phyloP scores from a whole-genome alignment of 2,329 filamentous ascomycete species.

The Paecilomyces variotii region DNA sequence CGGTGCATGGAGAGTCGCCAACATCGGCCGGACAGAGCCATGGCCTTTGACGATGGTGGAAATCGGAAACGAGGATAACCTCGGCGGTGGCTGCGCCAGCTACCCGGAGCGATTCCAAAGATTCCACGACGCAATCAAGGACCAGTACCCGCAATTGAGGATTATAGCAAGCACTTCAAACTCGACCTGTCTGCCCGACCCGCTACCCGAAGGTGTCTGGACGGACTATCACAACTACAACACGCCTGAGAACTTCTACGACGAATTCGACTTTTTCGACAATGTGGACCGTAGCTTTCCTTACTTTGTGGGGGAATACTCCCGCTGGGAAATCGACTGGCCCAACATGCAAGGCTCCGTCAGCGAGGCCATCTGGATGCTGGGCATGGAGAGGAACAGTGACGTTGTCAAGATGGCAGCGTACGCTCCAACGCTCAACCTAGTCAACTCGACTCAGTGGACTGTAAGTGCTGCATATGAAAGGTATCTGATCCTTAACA shows the following conservation, averaged over 20 bases:
- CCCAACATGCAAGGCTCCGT: conserved; percentile 42
- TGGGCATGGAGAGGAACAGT: conserved; percentile 37
- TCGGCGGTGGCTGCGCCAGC: conserved; percentile 43
- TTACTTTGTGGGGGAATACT: conserved; percentile 24
- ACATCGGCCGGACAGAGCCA: conserved; percentile 50
- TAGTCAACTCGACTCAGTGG: conserved; percentile 22
- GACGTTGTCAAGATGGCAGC: conserved; percentile 21
- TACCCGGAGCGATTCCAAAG: conserved; percentile 50
- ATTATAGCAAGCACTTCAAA: conserved; percentile 44
- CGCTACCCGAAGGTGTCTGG: conserved; percentile 29
- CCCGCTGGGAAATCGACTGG: conserved; percentile 16
- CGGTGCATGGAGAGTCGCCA: conserved; percentile 50
- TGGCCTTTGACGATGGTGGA: conserved; percentile 38
- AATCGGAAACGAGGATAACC: conserved; percentile 60
- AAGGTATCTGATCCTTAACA: background rate
- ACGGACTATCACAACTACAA: conserved; percentile 48
- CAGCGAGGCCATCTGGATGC: conserved; percentile 55
- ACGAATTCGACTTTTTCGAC: conserved; percentile 48
- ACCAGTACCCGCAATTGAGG: conserved; percentile 47
- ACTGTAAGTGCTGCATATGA: conserved; percentile 7
- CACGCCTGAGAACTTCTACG: conserved; percentile 43
- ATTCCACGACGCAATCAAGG: conserved; percentile 52
- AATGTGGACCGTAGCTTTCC: conserved; percentile 35
- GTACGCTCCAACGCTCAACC: conserved; percentile 23
- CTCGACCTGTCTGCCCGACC: conserved; percentile 16